Evolutionary conservation across 1,284 basidiomycete genomes (phyloP).

Genomic region (Pascua sp.): DNA sequence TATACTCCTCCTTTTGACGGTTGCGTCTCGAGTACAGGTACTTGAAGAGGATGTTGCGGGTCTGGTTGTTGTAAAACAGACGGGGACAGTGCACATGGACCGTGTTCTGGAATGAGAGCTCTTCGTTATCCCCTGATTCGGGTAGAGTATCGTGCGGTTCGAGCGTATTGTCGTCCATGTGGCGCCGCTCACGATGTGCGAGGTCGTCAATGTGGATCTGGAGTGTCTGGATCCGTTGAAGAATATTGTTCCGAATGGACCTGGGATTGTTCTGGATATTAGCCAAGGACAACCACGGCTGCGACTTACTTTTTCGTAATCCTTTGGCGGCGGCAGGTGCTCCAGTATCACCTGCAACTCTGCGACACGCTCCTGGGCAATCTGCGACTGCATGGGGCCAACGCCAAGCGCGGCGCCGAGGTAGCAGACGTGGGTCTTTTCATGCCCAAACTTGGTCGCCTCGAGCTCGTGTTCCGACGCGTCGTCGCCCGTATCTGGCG

Average conservation of each 20-base stretch:
- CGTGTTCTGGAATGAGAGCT: slow-evolving; percentile 66
- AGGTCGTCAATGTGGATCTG: slow-evolving; percentile 30
- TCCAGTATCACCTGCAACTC: slow-evolving; percentile 27
- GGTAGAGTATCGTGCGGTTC: too few relatives aligned
- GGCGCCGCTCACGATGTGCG: slow-evolving; percentile 23
- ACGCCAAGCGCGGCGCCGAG: slow-evolving; percentile 65
- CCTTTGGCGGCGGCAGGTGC: background rate
- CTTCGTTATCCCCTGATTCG: background rate
- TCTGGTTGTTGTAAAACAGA: slow-evolving; percentile 72
- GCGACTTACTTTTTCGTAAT: slow-evolving; percentile 11
- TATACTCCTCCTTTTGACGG: slow-evolving; percentile 74
- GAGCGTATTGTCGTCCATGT: slow-evolving; percentile 35
- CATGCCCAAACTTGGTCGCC: slow-evolving; percentile 77
- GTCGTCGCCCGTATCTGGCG: slow-evolving; percentile 39
- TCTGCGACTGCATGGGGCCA: slow-evolving; percentile 63
- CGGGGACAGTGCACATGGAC: slow-evolving; percentile 86
- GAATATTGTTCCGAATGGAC: too few relatives aligned
- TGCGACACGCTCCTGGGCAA: slow-evolving; percentile 58
- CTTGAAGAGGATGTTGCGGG: slow-evolving; percentile 78
- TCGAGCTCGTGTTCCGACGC: slow-evolving; percentile 31
- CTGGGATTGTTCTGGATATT: too few relatives aligned
- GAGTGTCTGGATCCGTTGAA: slow-evolving; percentile 27
- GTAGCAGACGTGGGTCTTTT: slow-evolving; percentile 80
- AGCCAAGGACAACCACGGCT: background rate
- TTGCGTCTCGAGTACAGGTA: slow-evolving; percentile 83